A percentile compares a stretch with the other conserved stretches of the same genome.
Evolutionary conservation across 2,329 filamentous ascomycete species (phyloP).

Genomic region (Phialophora verrucosa): DNA sequence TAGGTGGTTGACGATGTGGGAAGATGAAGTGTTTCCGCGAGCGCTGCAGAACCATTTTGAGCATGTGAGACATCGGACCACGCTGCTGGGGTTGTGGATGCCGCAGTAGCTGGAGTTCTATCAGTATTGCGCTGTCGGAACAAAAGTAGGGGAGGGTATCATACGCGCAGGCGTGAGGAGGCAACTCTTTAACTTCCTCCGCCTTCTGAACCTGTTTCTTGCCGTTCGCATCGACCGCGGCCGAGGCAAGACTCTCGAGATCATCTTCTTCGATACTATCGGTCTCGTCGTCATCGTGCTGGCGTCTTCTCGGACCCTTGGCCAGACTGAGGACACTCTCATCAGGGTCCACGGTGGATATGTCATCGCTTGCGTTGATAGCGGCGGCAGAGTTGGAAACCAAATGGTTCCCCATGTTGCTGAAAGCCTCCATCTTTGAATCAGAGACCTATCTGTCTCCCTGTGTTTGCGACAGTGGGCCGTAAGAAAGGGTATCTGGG

Average conservation of each 20-base stretch:
- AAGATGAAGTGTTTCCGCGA: constrained; percentile 92
- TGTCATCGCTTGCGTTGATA: constrained; percentile 86
- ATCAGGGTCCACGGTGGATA: constrained; percentile 74
- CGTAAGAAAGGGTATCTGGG: constrained; percentile 6
- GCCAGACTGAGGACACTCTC: constrained; percentile 76
- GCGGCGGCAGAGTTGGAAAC: constrained; percentile 82
- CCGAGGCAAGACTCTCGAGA: constrained; percentile 75
- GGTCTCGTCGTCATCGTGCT: constrained; percentile 85
- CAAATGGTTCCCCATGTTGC: constrained; percentile 83
- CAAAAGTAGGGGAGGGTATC: constrained; percentile 47
- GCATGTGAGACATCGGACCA: constrained; percentile 94
- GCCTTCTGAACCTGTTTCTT: constrained; percentile 57
- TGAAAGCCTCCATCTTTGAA: constrained; percentile 79
- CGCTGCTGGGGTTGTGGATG: constrained; percentile 92
- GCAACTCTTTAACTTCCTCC: constrained; percentile 79
- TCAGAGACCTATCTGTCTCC: not conserved
- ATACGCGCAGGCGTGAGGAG: constrained; percentile 93
- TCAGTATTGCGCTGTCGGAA: constrained; percentile 12
- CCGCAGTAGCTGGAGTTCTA: constrained; percentile 76
- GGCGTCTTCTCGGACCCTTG: constrained; percentile 66
- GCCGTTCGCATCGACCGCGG: constrained; percentile 74
- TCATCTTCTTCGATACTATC: constrained; percentile 86
- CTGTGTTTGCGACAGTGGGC: not conserved
- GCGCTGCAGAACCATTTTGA: constrained; percentile 99
- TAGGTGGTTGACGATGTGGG: constrained; percentile 97